phyloP scores from a whole-genome alignment of 176 grass and related monocot species.

The Juncus effusus region DNA sequence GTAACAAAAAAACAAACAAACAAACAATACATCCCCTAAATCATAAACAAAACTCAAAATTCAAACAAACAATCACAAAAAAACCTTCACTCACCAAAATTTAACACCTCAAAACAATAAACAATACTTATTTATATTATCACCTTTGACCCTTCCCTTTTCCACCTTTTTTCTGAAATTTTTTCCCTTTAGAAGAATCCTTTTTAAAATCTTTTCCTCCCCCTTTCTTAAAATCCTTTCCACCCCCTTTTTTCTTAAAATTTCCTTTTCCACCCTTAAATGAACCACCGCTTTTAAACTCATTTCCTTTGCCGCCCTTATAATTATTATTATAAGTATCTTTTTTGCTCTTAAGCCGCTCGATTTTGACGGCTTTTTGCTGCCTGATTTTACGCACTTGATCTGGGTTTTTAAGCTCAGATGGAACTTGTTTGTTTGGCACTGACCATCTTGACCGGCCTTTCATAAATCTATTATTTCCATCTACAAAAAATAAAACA shows the following conservation, averaged over 20 bases:
- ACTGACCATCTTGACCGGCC: slow-evolving; percentile 35
- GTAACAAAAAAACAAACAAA: too few species aligned
- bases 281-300: not conserved
- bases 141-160: slow-evolving; percentile 40
- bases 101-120: slow-evolving; percentile 3
- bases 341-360: slow-evolving; percentile 50
- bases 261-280: slow-evolving; percentile 15
- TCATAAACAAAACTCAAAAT: not conserved
- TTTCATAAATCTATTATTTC: slow-evolving; percentile 34
- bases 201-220: slow-evolving; percentile 3
- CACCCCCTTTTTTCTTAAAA: slow-evolving; percentile 13
- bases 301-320: slow-evolving; percentile 23
- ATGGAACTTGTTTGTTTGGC: slow-evolving; percentile 65
- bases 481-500: slow-evolving; percentile 35
- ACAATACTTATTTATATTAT: slow-evolving; percentile 2
- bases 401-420: slow-evolving; percentile 62
- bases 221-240: slow-evolving; percentile 10
- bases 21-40: not conserved
- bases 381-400: slow-evolving; percentile 81
- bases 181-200: slow-evolving; percentile 13
- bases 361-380: slow-evolving; percentile 47
- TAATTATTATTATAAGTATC: slow-evolving; percentile 36
- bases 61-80: not conserved
- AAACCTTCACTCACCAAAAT: not conserved
- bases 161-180: slow-evolving; percentile 33